Evolutionary conservation across 2,329 filamentous ascomycete genomes (phyloP).

Genomic region (Penicillium concentricum): DNA sequence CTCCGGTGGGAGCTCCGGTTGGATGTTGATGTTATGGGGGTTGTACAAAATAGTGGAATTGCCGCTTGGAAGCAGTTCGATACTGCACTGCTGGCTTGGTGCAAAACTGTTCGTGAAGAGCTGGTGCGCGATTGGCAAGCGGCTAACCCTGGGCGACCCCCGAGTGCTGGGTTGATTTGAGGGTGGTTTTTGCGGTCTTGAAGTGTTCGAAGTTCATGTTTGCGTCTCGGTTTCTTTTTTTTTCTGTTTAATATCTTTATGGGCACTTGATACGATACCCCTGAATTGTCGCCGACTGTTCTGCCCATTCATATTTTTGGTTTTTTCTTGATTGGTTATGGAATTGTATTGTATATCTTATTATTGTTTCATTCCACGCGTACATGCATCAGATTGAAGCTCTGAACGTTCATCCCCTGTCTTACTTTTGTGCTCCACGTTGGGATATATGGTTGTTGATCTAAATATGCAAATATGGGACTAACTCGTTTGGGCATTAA

Average conservation of each 20-base stretch:
- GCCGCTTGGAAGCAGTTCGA: constrained; percentile 79
- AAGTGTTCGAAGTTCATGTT: not conserved
- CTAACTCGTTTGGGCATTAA: not conserved
- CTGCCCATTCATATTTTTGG: constrained; percentile 13
- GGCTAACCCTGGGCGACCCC: constrained; percentile 30
- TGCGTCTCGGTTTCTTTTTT: constrained; percentile 16
- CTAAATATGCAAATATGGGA: constrained; percentile 1
- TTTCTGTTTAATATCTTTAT: constrained; percentile 24
- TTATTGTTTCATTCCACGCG: constrained; percentile 3
- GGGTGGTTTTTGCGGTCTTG: constrained; percentile 1
- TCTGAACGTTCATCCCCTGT: not conserved
- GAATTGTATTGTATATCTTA: constrained; percentile 13
- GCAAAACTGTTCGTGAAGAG: constrained; percentile 76
- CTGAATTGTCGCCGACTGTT: constrained; percentile 23
- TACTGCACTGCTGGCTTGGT: constrained; percentile 79
- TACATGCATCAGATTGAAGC: constrained; percentile 1
- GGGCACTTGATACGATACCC: constrained; percentile 30
- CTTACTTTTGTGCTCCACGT: constrained; percentile 5
- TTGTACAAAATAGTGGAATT: constrained; percentile 70
- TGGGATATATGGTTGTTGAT: constrained; percentile 16
- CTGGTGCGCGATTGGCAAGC: constrained; percentile 69
- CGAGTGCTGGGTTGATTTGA: constrained; percentile 26
- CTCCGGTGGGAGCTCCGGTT: constrained; percentile 87
- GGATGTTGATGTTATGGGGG: constrained; percentile 78
- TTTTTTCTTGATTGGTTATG: constrained; percentile 14